These are phyloP conservation scores for Metschnikowia vanudenii DNA, from an alignment of 805 yeast species.

Conservation along the genomic window DNA sequence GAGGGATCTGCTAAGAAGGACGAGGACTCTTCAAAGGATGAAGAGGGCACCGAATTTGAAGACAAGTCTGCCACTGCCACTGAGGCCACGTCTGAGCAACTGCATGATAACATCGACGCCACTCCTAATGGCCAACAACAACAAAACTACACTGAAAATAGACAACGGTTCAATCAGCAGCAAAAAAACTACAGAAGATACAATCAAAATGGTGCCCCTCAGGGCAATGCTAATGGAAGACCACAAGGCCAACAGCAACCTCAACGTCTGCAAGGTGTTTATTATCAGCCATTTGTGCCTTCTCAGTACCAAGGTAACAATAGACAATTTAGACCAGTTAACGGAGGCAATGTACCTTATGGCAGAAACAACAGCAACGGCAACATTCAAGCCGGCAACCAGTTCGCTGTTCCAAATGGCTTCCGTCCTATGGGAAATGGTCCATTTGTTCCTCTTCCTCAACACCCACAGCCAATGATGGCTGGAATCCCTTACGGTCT, in stretches of 20 bases:
- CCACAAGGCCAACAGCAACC: slow-evolving; percentile 19
- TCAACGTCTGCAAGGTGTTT: slow-evolving; percentile 25
- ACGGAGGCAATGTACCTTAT: slow-evolving; percentile 14
- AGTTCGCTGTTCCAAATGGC: slow-evolving; percentile 15
- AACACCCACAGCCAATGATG: slow-evolving; percentile 27
- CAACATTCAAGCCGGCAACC: slow-evolving; percentile 16
- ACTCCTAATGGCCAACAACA: slow-evolving; percentile 12
- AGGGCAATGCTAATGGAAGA: slow-evolving; percentile 23
- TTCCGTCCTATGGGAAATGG: slow-evolving; percentile 23
- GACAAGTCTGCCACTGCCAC: slow-evolving; percentile 5
- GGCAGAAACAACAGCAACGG: slow-evolving; percentile 23
- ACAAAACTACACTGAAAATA: slow-evolving; percentile 11
- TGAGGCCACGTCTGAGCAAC: slow-evolving; percentile 10
- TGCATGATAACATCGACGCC: slow-evolving; percentile 7
- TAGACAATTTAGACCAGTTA: slow-evolving; percentile 27
- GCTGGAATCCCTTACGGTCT: slow-evolving; percentile 19
- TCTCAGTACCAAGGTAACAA: slow-evolving; percentile 28
- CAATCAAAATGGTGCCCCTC: slow-evolving; percentile 22
- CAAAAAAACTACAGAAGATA: slow-evolving; percentile 31
- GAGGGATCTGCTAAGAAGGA: slow-evolving; percentile 12
- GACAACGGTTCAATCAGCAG: slow-evolving; percentile 17
- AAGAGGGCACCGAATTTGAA: slow-evolving; percentile 9
- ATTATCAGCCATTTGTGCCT: slow-evolving; percentile 29
- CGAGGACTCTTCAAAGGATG: slow-evolving; percentile 13
- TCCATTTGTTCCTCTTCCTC: slow-evolving; percentile 22